Conservation (phyloP, 2,329 filamentous ascomycete genomes). For the Corinectria fuckeliana region DNA sequence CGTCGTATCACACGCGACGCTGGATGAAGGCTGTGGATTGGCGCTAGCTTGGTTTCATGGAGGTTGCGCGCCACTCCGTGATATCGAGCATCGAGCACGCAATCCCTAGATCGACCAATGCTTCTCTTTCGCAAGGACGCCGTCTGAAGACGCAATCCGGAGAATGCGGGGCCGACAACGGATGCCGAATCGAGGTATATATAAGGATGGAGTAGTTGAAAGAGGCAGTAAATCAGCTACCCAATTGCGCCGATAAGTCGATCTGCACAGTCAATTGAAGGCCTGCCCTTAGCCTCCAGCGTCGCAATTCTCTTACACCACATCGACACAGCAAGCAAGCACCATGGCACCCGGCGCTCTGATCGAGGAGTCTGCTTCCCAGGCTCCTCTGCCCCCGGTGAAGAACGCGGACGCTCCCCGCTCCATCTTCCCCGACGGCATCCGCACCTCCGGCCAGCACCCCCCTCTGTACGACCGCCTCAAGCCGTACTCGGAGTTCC, state of each 20-base stretch:
- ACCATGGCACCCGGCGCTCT: slow-evolving; percentile 37
- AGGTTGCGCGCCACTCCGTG: slow-evolving; percentile 35
- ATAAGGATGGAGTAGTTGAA: slow-evolving; percentile 5
- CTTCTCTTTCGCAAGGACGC: slow-evolving; percentile 3
- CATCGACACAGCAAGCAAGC: too few relatives aligned
- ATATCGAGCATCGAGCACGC: slow-evolving; percentile 36
- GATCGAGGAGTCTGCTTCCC: slow-evolving; percentile 24
- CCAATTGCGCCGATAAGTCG: neutral
- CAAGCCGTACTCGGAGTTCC: slow-evolving; percentile 72
- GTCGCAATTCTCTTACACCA: neutral
- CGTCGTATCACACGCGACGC: neutral
- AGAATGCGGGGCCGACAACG: slow-evolving; percentile 29
- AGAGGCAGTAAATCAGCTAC: neutral
- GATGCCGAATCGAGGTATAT: slow-evolving; percentile 27
- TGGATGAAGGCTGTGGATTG: neutral
- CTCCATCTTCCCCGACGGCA: slow-evolving; percentile 53
- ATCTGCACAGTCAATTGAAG: slow-evolving; percentile 10
- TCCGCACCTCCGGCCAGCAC: slow-evolving; percentile 72
- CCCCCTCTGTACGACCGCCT: slow-evolving; percentile 70
- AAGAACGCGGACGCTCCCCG: slow-evolving; percentile 38
- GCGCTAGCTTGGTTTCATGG: slow-evolving; percentile 14
- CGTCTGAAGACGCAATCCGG: slow-evolving; percentile 32
- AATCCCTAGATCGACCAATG: slow-evolving; percentile 29
- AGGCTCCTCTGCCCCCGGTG: slow-evolving; percentile 24
- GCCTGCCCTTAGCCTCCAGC: neutral